Evolutionary conservation across 257 asterid species (phyloP), one percentile per base, ranked within the genome.

Genomic region (Henckelia pumila): DNA sequence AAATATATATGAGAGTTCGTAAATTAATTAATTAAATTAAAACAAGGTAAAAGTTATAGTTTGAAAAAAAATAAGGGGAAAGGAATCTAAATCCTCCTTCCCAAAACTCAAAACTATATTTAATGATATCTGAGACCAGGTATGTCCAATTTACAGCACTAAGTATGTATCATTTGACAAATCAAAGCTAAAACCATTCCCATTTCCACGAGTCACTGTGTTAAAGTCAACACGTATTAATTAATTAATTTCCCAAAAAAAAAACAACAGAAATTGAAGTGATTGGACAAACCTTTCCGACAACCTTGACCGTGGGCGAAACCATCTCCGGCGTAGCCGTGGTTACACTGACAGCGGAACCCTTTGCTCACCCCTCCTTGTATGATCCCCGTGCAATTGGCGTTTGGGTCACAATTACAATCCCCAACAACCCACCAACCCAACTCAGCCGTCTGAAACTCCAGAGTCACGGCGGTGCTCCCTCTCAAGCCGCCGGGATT

Each of bases 361-460:
- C 92, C 88, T 37, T 4, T 16, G 23, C 7, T 21, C 23, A 26
- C 63, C 17, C 25, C 16, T 1, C 44, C 69, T 49, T 44, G 8
- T 5, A 1, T 5, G 14, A 89, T 74, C 22, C 3, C 2, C 10
- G 33, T 57, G 47, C 95, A 84, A n/a, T 32, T 61, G 2, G 93
- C 97, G 37, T 75, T 59, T 8, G 16, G 23, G 26, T 66, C 69
- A 71, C 98, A 92, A 21, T 13, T 26, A 66, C 92, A 86, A 10
- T 30, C 20, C n/a, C 92, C 96, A 8, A 29, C 47, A 64, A 86
- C n/a, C 95, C 98, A 88, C 98, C 98, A 92, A 6, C 75, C 86
- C 19, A 92, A 73, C 83, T 89, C 97, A 78, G 86, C 64, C 68
- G 71, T 83, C 79, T 77, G 71, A 74, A 89, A 84, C 44, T 79